Base-by-base conservation (phyloP, 306 rosid species). In the Vigna unguiculata region DNA sequence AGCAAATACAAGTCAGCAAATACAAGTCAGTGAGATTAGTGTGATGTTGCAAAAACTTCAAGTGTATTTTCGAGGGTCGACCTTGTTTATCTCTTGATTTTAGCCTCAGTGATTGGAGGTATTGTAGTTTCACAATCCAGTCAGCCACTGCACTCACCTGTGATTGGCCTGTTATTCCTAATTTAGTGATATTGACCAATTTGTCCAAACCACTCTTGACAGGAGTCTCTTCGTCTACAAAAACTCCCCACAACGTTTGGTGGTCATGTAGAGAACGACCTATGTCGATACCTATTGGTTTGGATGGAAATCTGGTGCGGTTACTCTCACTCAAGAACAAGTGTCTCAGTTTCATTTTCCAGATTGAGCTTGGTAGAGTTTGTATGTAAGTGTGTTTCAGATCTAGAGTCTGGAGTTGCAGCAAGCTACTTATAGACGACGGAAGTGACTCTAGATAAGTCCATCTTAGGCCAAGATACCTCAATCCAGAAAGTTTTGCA, bases 401-500 rank as follows among this genome's bases (percentile, higher is more conserved):
- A 55, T 87, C 90, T 7, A 87, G 75, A 0, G 84, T 84, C 40
- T 81, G 76, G 22, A 87, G 90, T 61, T 71, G 41, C 7, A 54
- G 20, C 52, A 84, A 81, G 3, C 47, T 66, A 43, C 83, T 45
- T 66, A 83, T 81, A 16, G 69, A 78, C 2, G 74, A 45, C 46
- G 90, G 85, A 13, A 86, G 61, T 9, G 41, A 48, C 43, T 86
- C 78, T 34, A 83, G 54, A 55, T 49, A 74, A 34, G 90, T 83
- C 78, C 85, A 69, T 80, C 87, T 81, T 12, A 83, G 72, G 46
- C 90, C 86, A 32, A 83, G 84, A 71, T 86, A 86, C 52, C 66
- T 80, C 64, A 86, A n/a, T 55, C 59, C 51, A 7, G 62, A 20
- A 30, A 86, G 75, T 47, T 64, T 80, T 24, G 51, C 69, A 16